phyloP scores from a whole-genome alignment of 2,329 filamentous ascomycete genomes.

The Mariannaea sp. region DNA sequence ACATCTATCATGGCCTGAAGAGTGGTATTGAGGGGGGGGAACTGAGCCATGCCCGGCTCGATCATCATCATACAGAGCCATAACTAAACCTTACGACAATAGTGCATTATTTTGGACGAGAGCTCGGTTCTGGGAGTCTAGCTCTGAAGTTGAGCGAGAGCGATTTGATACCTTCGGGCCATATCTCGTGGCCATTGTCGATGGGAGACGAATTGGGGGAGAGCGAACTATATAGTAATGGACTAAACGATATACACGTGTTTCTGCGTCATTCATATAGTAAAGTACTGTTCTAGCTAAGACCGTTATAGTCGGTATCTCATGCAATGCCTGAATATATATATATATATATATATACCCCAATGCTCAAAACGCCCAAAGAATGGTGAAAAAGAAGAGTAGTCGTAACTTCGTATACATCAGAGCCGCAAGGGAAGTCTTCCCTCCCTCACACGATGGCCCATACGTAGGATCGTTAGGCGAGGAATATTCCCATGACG shows the following conservation, averaged over 20 bases:
- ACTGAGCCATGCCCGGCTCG: background rate
- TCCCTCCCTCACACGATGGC: too few relatives aligned
- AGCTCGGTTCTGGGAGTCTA: background rate
- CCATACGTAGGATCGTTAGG: too few relatives aligned
- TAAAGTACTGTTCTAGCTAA: background rate
- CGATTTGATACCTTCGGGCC: too few relatives aligned
- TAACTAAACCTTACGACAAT: background rate
- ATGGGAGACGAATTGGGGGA: conserved; percentile 1
- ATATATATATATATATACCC: too few relatives aligned
- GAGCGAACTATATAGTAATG: conserved; percentile 6
- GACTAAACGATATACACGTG: conserved; percentile 1
- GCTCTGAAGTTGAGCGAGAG: too few relatives aligned
- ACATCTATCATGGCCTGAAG: conserved; percentile 21
- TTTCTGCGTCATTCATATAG: conserved; percentile 8
- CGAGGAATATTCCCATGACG: conserved; percentile 37
- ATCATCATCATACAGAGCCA: background rate
- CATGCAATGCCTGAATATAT: background rate
- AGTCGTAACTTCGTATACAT: conserved; percentile 6
- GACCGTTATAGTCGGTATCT: conserved; percentile 1
- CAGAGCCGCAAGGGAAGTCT: too few relatives aligned
- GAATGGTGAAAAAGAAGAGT: background rate
- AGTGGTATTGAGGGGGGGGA: conserved; percentile 8
- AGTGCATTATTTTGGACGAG: background rate
- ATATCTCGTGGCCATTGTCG: background rate
- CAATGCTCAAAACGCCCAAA: conserved; percentile 4